phyloP scores from a whole-genome alignment of 2,329 filamentous ascomycete genomes.

The Exserohilum rostratum region DNA sequence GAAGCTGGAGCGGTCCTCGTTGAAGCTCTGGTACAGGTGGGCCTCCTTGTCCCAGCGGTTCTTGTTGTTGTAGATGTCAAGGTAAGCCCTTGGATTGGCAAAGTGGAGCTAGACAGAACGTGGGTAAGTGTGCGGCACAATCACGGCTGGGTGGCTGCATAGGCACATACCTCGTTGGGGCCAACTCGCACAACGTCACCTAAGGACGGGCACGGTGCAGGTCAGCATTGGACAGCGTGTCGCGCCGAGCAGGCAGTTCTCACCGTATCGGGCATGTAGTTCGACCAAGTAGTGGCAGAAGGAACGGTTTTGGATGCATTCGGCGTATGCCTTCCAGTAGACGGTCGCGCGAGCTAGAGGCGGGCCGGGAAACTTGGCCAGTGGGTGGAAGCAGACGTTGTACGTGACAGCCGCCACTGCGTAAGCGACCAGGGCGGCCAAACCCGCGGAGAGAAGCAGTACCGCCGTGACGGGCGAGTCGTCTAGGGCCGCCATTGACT shows the following conservation, averaged over 20 bases:
- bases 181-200: slow-evolving; percentile 37
- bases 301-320: slow-evolving; percentile 34
- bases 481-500: slow-evolving; percentile 2
- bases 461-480: slow-evolving; percentile 6
- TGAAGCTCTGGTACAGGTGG: slow-evolving; percentile 49
- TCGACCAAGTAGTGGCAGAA: slow-evolving; percentile 35
- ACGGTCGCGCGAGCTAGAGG: slow-evolving; percentile 25
- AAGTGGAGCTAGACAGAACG: slow-evolving; percentile 50
- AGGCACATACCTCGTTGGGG: slow-evolving; percentile 35
- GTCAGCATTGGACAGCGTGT: slow-evolving; percentile 12
- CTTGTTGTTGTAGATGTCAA: slow-evolving; percentile 52
- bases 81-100: slow-evolving; percentile 50
- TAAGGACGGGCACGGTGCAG: slow-evolving; percentile 3
- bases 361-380: slow-evolving; percentile 53
- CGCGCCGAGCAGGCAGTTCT: slow-evolving; percentile 3
- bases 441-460: slow-evolving; percentile 20
- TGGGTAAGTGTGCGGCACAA: slow-evolving; percentile 2
- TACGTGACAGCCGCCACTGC: slow-evolving; percentile 31
- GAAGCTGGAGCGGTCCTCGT: slow-evolving; percentile 52
- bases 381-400: slow-evolving; percentile 52
- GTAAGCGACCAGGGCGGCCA: slow-evolving; percentile 22
- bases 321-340: slow-evolving; percentile 40
- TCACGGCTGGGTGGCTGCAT: not conserved
- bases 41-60: slow-evolving; percentile 53
- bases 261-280: slow-evolving; percentile 38